Evolutionary conservation across 805 yeast species (phyloP).

Genomic region (Lachancea lanzarotensis): DNA sequence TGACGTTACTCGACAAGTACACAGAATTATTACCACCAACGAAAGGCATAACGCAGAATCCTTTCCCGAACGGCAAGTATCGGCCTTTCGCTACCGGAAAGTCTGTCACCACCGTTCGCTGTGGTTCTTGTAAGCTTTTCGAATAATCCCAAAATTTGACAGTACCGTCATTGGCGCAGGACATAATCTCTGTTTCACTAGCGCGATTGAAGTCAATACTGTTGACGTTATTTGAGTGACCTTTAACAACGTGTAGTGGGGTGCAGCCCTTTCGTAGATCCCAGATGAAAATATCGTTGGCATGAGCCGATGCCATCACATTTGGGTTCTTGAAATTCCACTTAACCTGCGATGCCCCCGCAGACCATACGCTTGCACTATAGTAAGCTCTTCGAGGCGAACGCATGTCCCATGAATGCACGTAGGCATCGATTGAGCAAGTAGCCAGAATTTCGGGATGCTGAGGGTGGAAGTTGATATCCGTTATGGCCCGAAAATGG

Average conservation of each 20-base stretch:
- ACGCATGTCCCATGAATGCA: constrained; percentile 87
- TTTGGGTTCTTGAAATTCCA: constrained; percentile 79
- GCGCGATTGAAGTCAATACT: constrained; percentile 77
- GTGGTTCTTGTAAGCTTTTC: constrained; percentile 39
- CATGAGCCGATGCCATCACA: constrained; percentile 82
- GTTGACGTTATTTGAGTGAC: constrained; percentile 82
- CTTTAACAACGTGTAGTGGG: constrained; percentile 62
- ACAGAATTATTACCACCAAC: constrained; percentile 67
- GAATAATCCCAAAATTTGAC: constrained; percentile 77
- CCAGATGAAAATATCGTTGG: constrained; percentile 76
- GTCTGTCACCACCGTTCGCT: constrained; percentile 56
- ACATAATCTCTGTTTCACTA: constrained; percentile 52
- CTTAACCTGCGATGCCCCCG: constrained; percentile 91
- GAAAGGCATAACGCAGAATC: constrained; percentile 85
- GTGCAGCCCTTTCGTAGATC: constrained; percentile 75
- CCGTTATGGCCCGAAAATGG: constrained; percentile 91
- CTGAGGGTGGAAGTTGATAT: constrained; percentile 83
- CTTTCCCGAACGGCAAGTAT: constrained; percentile 79
- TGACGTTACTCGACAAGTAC: constrained; percentile 24
- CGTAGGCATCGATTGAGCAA: constrained; percentile 84
- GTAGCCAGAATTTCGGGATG: constrained; percentile 88
- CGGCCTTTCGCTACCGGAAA: constrained; percentile 90
- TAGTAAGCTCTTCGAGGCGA: constrained; percentile 66
- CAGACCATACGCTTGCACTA: constrained; percentile 89
- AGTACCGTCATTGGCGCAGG: constrained; percentile 81